A percentile compares a stretch with the other conserved stretches of the same genome.
phyloP scores from a whole-genome alignment of 2,329 filamentous ascomycete species.

The Aspergillus novofumigatus region DNA sequence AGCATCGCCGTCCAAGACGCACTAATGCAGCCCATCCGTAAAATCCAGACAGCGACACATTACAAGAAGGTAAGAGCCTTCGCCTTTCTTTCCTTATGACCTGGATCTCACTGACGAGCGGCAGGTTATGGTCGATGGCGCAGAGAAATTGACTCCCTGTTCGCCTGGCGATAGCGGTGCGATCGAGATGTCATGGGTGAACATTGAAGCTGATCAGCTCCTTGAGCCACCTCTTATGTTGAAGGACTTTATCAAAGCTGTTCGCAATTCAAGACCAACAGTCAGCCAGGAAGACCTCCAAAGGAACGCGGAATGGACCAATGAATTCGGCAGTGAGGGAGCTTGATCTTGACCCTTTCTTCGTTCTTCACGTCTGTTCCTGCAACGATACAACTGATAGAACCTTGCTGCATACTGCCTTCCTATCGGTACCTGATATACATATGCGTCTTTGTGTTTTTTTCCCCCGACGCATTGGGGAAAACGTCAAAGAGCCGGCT shows the following conservation, averaged over 20 bases:
- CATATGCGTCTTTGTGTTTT: not conserved
- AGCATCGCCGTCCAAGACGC: constrained; percentile 92
- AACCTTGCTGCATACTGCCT: not conserved
- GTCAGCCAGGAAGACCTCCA: constrained; percentile 83
- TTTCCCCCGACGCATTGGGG: not conserved
- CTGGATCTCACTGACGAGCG: constrained; percentile 5
- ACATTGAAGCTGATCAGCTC: constrained; percentile 76
- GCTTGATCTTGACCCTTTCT: constrained; percentile 37
- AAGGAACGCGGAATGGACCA: constrained; percentile 86
- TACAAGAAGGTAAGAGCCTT: constrained; percentile 72
- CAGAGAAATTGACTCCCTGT: constrained; percentile 69
- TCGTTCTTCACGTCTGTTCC: constrained; percentile 1
- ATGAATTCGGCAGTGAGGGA: constrained; percentile 92
- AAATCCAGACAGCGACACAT: constrained; percentile 96
- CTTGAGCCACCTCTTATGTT: constrained; percentile 80
- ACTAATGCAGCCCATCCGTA: constrained; percentile 93
- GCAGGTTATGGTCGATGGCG: constrained; percentile 66
- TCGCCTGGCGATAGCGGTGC: constrained; percentile 85
- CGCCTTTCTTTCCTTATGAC: not conserved
- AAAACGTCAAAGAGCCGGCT: not conserved
- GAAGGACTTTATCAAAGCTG: constrained; percentile 90
- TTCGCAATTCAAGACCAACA: constrained; percentile 82
- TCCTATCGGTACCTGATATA: not conserved
- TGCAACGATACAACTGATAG: constrained; percentile 4
- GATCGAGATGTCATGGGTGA: constrained; percentile 89